Evolutionary conservation across 352 stramenopile species (phyloP), one percentile per base, ranked within the genome.

Genomic region (Phytophthora crassamura): DNA sequence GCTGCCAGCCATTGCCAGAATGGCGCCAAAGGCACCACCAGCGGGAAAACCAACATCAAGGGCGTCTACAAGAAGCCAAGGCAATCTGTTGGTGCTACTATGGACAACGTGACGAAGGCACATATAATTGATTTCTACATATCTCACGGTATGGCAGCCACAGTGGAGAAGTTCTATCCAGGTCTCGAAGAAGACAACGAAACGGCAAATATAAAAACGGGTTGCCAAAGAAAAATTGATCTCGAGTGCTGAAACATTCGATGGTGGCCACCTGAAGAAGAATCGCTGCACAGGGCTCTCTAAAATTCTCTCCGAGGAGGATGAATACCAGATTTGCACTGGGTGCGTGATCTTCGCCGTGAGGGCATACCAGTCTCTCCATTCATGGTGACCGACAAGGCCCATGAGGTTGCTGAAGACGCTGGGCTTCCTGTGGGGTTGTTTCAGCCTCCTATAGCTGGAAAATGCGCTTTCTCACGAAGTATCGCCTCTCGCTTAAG

Each of bases 381-480:
- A n/a, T n/a, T n/a, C n/a, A n/a, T n/a, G n/a, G n/a, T n/a, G n/a
- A n/a, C n/a, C n/a, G n/a, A n/a, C n/a, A n/a, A n/a, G n/a, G n/a
- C n/a, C n/a, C n/a, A n/a, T n/a, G n/a, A n/a, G n/a, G n/a, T n/a
- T n/a, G n/a, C n/a, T n/a, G n/a, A n/a, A n/a, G n/a, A n/a, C n/a
- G n/a, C n/a, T n/a, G n/a, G n/a, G n/a, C n/a, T n/a, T n/a, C n/a
- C n/a, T n/a, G n/a, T n/a, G n/a, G n/a, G n/a, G n/a, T 2, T 5
- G 50, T 64, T 57, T 50, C 45, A 9, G 45, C 36, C 1, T 57
- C 56, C 4, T 12, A 48, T 25, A 51, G 20, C 22, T 57, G 46
- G 46, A 42, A 42, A 33, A 38, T 36, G 16, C 38, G 57, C n/a
- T 57, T 65, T 39, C 8, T 65, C 1, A 8, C 14, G 7, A 50